Evolutionary conservation across 495 filamentous ascomycete genomes (phyloP).

Genomic region (Neurospora sp.): DNA sequence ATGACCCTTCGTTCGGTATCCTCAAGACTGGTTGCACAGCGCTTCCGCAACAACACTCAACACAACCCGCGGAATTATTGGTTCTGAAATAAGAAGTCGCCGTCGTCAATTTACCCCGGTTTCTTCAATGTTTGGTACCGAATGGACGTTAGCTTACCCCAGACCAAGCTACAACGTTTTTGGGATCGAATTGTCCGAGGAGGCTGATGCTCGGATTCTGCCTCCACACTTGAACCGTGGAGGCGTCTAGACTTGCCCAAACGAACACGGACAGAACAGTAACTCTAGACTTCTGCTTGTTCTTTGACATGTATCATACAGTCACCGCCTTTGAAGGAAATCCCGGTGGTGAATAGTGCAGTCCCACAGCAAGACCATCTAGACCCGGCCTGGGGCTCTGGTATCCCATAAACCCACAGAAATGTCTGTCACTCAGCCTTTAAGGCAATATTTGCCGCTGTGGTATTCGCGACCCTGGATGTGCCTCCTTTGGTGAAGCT

Average conservation of each 20-base stretch:
- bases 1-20: neutral
- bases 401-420: no score
- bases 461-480: neutral
- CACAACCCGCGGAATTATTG: neutral
- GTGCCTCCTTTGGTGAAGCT: neutral
- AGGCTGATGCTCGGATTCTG: neutral
- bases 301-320: neutral
- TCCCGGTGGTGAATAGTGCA: neutral
- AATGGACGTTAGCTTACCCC: neutral
- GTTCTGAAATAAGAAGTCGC: neutral
- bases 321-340: neutral
- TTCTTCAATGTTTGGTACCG: neutral
- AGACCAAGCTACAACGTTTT: neutral
- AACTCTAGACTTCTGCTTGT: neutral
- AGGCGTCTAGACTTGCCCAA: neutral
- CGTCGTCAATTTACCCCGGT: neutral
- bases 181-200: neutral
- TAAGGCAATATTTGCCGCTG: neutral
- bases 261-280: neutral
- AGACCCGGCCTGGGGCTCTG: no score
- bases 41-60: neutral
- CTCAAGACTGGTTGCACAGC: neutral
- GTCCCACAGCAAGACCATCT: no score
- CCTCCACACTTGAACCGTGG: neutral
- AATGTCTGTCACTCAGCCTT: neutral